These are phyloP conservation scores for Botryotinia globosa DNA, from an alignment of 2,329 filamentous ascomycete species.

Conservation along the genomic window DNA sequence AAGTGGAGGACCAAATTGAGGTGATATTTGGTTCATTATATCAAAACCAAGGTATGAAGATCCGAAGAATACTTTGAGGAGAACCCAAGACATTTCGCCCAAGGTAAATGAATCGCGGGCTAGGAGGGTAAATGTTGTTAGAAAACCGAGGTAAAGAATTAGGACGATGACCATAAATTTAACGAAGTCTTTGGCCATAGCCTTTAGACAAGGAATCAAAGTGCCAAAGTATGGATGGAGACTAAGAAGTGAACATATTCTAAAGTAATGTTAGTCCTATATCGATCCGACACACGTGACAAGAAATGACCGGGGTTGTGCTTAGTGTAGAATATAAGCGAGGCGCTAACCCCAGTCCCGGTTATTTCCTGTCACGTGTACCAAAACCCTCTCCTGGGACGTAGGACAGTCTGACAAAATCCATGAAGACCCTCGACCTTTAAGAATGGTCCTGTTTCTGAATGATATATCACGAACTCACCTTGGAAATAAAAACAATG, in stretches of 20 bases:
- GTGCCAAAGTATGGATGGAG: slow-evolving; percentile 89
- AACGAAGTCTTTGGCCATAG: slow-evolving; percentile 90
- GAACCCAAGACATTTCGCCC: slow-evolving; percentile 68
- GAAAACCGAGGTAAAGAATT: slow-evolving; percentile 69
- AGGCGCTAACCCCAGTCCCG: too few relatives aligned
- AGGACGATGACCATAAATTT: slow-evolving; percentile 80
- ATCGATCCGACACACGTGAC: too few relatives aligned
- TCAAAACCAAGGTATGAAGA: slow-evolving; percentile 44
- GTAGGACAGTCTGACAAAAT: too few relatives aligned
- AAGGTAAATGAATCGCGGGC: slow-evolving; percentile 67
- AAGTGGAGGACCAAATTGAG: slow-evolving; percentile 36
- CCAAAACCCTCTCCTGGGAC: too few relatives aligned
- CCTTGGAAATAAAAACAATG: too few relatives aligned
- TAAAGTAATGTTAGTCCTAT: slow-evolving; percentile 35
- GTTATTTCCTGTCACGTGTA: too few relatives aligned
- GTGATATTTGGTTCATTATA: slow-evolving; percentile 29
- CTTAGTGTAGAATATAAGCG: too few relatives aligned
- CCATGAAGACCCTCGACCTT: too few relatives aligned
- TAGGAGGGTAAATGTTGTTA: slow-evolving; percentile 80
- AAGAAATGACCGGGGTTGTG: too few relatives aligned
- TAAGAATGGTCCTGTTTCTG: too few relatives aligned
- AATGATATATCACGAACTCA: too few relatives aligned
- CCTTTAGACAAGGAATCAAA: slow-evolving; percentile 83
- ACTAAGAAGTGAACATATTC: slow-evolving; percentile 82
- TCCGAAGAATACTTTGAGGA: slow-evolving; percentile 80